A percentile compares a stretch with the other conserved stretches of the same genome.
Conservation (phyloP, 257 asterid species). For the Nicotiana noctiflora region DNA sequence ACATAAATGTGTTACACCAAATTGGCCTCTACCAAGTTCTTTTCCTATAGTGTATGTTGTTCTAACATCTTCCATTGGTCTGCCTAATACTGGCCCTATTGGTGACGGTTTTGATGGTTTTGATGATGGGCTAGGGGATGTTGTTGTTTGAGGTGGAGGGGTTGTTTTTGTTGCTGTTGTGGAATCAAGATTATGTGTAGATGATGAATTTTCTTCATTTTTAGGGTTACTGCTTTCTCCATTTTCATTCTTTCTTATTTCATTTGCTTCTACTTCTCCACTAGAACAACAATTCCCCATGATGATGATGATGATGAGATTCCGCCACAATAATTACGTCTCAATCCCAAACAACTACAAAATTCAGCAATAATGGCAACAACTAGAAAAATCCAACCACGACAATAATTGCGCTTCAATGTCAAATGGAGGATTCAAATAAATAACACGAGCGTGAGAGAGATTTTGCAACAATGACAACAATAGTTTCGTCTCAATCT, state of each 20-base stretch:
- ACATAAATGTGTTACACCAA: constrained; percentile 74
- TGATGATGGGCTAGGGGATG: constrained; percentile 26
- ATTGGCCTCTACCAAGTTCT: constrained; percentile 82
- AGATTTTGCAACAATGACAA: no score
- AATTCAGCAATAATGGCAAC: no score
- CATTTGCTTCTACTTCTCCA: background rate
- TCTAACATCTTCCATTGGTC: constrained; percentile 76
- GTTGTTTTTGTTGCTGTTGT: constrained; percentile 6
- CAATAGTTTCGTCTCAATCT: no score
- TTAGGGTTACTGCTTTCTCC: background rate
- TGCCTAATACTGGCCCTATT: constrained; percentile 57
- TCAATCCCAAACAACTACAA: no score
- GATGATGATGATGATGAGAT: background rate
- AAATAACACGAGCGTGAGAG: no score
- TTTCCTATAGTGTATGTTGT: constrained; percentile 58
- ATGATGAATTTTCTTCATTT: background rate
- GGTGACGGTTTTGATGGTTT: constrained; percentile 34
- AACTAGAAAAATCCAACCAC: no score
- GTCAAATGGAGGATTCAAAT: no score
- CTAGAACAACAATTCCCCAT: background rate
- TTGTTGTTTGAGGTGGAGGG: constrained; percentile 11
- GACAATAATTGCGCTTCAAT: no score
- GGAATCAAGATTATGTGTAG: background rate
- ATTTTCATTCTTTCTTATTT: background rate
- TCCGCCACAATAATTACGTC: no score